Conservation (phyloP, 2,329 filamentous ascomycete species). For the Penicillium crustosum region DNA sequence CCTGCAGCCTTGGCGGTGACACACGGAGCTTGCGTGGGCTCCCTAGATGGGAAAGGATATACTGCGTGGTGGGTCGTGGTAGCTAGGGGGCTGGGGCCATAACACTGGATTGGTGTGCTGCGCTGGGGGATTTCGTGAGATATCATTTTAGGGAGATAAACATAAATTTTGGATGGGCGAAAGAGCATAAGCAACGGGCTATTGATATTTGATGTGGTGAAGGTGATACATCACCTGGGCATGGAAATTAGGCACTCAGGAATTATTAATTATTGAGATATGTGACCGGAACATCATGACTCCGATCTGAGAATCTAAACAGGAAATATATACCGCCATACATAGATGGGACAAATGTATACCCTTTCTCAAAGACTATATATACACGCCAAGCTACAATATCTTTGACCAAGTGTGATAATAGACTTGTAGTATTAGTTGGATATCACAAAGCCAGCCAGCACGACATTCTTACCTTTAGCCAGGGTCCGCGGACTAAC, state of each 20-base stretch:
- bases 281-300: neutral
- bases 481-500: too few species aligned
- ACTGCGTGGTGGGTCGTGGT: neutral
- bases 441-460: too few species aligned
- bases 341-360: neutral
- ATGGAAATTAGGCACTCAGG: neutral
- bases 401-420: too few species aligned
- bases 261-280: neutral
- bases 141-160: neutral
- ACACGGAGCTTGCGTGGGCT: constrained; percentile 7
- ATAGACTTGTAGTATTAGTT: too few species aligned
- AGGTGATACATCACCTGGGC: neutral
- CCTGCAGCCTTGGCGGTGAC: constrained; percentile 2
- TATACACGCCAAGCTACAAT: too few species aligned
- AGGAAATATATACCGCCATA: neutral
- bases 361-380: too few species aligned
- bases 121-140: neutral
- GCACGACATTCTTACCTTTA: too few species aligned
- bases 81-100: neutral
- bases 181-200: neutral
- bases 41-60: constrained; percentile 3
- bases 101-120: neutral
- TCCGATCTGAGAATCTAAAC: neutral
- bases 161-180: neutral
- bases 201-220: neutral